Percentiles rank a stretch among this genome's conserved stretches.
Conservation (phyloP, 768 basidiomycete species). For the Macrocybe gigantea region DNA sequence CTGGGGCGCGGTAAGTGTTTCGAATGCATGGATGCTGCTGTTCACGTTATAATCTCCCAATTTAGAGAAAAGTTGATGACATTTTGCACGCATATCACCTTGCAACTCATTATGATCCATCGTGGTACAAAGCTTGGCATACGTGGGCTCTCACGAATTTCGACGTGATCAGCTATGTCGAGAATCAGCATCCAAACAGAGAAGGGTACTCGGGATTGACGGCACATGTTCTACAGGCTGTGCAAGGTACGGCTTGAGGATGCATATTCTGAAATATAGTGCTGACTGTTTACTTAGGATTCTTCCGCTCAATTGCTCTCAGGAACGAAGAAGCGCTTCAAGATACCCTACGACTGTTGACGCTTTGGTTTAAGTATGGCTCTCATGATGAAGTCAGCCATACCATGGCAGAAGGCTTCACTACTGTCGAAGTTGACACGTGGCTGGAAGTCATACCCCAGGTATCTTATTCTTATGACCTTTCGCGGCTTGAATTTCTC, state of each 20-base stretch:
- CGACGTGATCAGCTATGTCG: conserved; percentile 82
- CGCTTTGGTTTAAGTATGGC: conserved; percentile 98
- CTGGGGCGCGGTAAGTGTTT: conserved; percentile 66
- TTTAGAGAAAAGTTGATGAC: conserved; percentile 70
- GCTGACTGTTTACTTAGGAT: conserved; percentile 41
- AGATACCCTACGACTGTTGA: conserved; percentile 88
- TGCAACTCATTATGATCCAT: conserved; percentile 86
- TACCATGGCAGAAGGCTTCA: conserved; percentile 84
- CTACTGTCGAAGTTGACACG: conserved; percentile 89
- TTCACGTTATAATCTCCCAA: conserved; percentile 7
- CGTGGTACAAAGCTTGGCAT: conserved; percentile 99
- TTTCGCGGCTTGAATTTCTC: background rate
- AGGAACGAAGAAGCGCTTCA: conserved; percentile 89
- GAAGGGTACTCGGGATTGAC: conserved; percentile 65
- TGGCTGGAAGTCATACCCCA: conserved; percentile 99
- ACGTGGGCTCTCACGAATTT: conserved; percentile 98
- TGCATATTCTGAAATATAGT: background rate
- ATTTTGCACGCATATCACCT: conserved; percentile 81
- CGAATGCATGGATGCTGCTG: background rate
- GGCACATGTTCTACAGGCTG: conserved; percentile 84
- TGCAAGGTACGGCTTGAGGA: conserved; percentile 56
- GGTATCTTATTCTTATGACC: conserved; percentile 35
- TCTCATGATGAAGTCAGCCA: conserved; percentile 84
- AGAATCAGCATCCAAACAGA: conserved; percentile 54
- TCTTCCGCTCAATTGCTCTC: conserved; percentile 92